Evolutionary conservation across 768 basidiomycete genomes (phyloP), one percentile per base, ranked within the genome.

Genomic region (Sporobolomyces pararoseus): DNA sequence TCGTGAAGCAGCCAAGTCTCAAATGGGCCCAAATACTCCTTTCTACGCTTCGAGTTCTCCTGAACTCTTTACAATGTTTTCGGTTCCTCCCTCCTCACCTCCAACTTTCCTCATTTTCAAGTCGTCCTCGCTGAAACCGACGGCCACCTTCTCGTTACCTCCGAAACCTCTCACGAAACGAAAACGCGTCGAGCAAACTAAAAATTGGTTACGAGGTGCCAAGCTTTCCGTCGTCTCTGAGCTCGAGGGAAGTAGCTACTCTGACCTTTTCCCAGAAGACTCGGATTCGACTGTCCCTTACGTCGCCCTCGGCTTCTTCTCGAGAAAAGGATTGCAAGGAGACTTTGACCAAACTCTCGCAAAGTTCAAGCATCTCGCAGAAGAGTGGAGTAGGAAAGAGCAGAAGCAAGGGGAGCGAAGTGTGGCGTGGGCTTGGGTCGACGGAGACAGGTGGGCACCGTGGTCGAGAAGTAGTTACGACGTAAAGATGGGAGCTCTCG

Each of bases 391-490:
- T n/a, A 50, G 53, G 46, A 10, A 6, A 19, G n/a, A 32, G 78
- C 46, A 81, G 82, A 39, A 82, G 80, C 31, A 64, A 71, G 61
- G 76, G 75, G 57, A 70, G 70, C 50, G 78, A 62, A 68, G 80
- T 46, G 87, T 95, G 0, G 85, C 93, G 57, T 96, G 93, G 79
- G 84, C 88, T 13, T 92, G 71, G 75, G 75, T 96, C 85, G 91
- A 99, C 76, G 85, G 82, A 3, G 86, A 85, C 31, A 84, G 83
- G 79, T 97, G 95, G 93, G 83, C 80, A 31, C 86, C 84, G 59
- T 97, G 93, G 93, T 81, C 95, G 81, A 91, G 90, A 83, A 87
- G 86, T 75, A 91, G 91, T 86, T 98, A 97, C 80, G 87, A 88
- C 34, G 81, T 92, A 74, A 81, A 79, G 72, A 65, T 61, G 64